Evolutionary conservation across 108 stramenopile species (phyloP).

Genomic region (Fragilaria crotonensis): DNA sequence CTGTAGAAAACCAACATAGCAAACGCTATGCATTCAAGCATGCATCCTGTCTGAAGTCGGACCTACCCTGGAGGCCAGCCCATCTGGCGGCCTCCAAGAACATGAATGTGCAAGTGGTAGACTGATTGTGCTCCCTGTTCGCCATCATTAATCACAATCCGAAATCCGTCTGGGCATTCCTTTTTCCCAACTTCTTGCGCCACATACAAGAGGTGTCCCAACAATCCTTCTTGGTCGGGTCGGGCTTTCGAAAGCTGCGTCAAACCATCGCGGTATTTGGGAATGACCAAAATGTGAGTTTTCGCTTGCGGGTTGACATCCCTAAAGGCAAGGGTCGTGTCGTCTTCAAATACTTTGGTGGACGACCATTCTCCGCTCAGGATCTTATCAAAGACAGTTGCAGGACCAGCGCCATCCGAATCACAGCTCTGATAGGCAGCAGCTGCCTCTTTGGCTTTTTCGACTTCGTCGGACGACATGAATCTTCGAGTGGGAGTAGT

Average conservation of each 20-base stretch:
- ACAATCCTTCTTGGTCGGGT: constrained; percentile 84
- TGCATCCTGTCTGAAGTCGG: too few species aligned
- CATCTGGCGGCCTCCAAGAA: constrained; percentile 89
- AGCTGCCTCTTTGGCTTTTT: constrained; percentile 56
- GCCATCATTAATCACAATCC: constrained; percentile 94
- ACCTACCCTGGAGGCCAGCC: constrained; percentile 92
- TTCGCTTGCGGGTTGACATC: constrained; percentile 94
- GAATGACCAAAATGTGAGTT: constrained; percentile 93
- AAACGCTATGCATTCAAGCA: too few species aligned
- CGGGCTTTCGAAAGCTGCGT: constrained; percentile 82
- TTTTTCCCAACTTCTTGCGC: constrained; percentile 83
- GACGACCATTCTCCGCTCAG: constrained; percentile 69
- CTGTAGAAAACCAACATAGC: too few species aligned
- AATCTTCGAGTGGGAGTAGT: neutral
- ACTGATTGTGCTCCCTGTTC: constrained; percentile 88
- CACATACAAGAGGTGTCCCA: constrained; percentile 93
- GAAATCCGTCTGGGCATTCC: constrained; percentile 83
- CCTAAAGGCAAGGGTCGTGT: constrained; percentile 83
- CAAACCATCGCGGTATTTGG: constrained; percentile 92
- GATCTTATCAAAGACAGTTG: constrained; percentile 95
- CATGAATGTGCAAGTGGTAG: constrained; percentile 90
- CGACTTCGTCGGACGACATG: constrained; percentile 17
- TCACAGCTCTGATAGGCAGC: constrained; percentile 23
- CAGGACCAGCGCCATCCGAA: constrained; percentile 55
- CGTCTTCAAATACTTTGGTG: constrained; percentile 92